Percentiles rank a stretch among this genome's conserved stretches.
These are phyloP conservation scores for Fusarium albosuccineum DNA, from an alignment of 2,329 filamentous ascomycete genomes.

Conservation along the genomic window DNA sequence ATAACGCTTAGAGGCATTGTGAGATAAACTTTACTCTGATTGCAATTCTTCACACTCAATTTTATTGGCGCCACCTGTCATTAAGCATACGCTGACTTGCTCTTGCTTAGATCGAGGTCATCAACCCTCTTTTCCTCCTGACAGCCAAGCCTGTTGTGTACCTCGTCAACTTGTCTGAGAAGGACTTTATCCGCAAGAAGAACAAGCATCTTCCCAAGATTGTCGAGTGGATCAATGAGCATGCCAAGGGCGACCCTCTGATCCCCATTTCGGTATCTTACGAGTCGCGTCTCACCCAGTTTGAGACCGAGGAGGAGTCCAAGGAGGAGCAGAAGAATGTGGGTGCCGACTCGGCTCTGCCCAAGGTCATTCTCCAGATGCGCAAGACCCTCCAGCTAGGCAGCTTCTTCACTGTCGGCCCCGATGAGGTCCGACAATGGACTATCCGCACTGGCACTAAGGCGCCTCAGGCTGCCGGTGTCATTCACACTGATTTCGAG, in stretches of 20 bases:
- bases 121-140: conserved; percentile 95
- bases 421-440: conserved; percentile 98
- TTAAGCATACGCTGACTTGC: conserved; percentile 42
- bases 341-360: conserved; percentile 87
- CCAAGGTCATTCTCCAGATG: conserved; percentile 94
- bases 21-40: conserved; percentile 89
- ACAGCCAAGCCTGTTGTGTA: conserved; percentile 98
- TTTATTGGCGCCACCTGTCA: conserved; percentile 13
- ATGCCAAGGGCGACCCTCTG: conserved; percentile 88
- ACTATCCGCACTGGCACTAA: conserved; percentile 96
- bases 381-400: conserved; percentile 89
- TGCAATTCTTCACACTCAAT: conserved; percentile 29
- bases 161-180: conserved; percentile 96
- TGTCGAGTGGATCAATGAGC: conserved; percentile 93
- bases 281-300: conserved; percentile 89
- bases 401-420: conserved; percentile 96
- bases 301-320: conserved; percentile 81
- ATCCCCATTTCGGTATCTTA: conserved; percentile 94
- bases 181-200: conserved; percentile 98
- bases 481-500: conserved; percentile 98
- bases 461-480: conserved; percentile 96
- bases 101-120: conserved; percentile 83
- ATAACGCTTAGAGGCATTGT: conserved; percentile 81
- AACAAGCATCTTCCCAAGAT: conserved; percentile 98
- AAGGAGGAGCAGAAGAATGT: conserved; percentile 90